Conservation (phyloP, 140 eudicot species). For the Anethum foeniculum region DNA sequence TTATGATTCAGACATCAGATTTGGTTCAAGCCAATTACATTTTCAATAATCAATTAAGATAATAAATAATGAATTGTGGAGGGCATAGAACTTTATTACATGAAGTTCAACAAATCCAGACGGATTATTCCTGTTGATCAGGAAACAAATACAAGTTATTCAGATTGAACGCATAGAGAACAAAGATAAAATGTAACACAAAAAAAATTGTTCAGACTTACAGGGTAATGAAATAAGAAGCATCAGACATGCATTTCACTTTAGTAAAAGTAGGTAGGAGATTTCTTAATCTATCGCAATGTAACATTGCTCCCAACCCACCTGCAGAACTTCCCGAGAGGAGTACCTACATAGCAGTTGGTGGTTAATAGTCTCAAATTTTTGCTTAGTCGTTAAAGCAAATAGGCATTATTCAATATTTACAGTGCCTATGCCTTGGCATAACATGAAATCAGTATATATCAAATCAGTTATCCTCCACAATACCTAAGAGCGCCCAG, state of each 20-base stretch:
- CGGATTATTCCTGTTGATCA: conserved; percentile 5
- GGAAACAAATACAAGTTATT: background rate
- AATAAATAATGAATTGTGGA: background rate
- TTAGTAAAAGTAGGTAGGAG: background rate
- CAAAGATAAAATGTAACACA: background rate
- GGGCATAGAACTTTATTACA: background rate
- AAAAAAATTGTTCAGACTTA: background rate
- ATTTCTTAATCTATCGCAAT: background rate
- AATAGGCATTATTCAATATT: background rate
- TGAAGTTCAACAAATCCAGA: conserved; percentile 1
- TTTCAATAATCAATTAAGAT: background rate
- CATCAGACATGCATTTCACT: conserved; percentile 6
- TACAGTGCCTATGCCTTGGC: background rate
- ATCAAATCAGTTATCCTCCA: background rate
- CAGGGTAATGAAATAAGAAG: background rate
- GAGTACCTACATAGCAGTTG: background rate
- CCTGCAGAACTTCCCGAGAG: conserved; percentile 9
- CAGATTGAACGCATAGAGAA: background rate
- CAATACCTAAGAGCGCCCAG: background rate
- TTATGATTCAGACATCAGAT: background rate
- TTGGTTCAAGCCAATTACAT: background rate
- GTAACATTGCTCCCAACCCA: background rate
- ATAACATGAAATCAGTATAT: background rate
- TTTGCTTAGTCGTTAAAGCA: background rate
- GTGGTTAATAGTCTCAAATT: background rate